These are phyloP conservation scores for Neofusicoccum sp. DNA, from an alignment of 2,329 filamentous ascomycete genomes.

Conservation along the genomic window DNA sequence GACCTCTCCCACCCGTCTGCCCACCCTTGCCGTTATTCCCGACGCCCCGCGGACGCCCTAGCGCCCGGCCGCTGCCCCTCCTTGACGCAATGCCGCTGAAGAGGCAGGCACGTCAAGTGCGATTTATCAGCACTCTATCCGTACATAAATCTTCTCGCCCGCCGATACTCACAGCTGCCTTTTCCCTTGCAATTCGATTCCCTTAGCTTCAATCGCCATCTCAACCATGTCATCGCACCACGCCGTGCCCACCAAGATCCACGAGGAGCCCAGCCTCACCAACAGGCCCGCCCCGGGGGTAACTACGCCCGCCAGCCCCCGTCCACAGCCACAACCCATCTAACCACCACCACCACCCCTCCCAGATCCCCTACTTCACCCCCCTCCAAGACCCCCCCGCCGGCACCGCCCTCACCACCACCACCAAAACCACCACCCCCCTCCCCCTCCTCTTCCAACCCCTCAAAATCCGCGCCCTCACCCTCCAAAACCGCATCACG, in stretches of 20 bases:
- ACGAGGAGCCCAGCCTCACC: conserved; percentile 37
- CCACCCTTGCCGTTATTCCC: background rate
- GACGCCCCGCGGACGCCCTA: background rate
- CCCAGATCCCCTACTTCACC: conserved; percentile 50
- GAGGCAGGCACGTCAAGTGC: background rate
- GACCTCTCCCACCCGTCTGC: background rate
- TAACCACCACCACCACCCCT: background rate
- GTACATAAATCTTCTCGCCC: no score
- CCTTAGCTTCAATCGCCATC: background rate
- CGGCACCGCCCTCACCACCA: conserved; percentile 48
- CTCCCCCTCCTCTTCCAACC: conserved; percentile 64
- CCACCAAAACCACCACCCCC: conserved; percentile 41
- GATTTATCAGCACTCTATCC: conserved; percentile 2
- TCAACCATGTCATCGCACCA: conserved; percentile 26
- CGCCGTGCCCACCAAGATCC: conserved; percentile 33
- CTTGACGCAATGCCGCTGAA: background rate
- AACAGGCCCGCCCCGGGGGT: conserved; percentile 49
- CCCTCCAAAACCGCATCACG: conserved; percentile 69
- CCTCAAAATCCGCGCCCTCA: conserved; percentile 60
- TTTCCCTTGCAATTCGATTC: background rate
- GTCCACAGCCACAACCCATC: background rate
- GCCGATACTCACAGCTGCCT: no score
- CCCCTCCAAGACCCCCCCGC: conserved; percentile 50
- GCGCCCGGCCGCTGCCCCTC: background rate
- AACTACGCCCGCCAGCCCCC: conserved; percentile 23